phyloP scores from a whole-genome alignment of 1,284 basidiomycete species.

The Cystobasidiaceae sp. region DNA sequence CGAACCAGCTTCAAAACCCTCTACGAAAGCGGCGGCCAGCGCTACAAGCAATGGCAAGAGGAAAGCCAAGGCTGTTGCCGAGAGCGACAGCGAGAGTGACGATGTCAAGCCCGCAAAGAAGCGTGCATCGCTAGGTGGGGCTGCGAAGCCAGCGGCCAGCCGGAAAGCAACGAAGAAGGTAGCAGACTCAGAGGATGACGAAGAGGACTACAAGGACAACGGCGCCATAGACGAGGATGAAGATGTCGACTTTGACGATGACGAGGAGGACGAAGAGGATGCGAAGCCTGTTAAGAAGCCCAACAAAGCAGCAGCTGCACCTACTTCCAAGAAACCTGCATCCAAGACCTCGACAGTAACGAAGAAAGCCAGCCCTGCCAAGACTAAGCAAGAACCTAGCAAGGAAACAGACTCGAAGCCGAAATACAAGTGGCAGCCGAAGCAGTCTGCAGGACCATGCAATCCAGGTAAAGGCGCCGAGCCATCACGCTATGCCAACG shows the following conservation, averaged over 20 bases:
- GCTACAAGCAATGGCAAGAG: conserved; percentile 15
- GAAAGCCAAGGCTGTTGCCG: conserved; percentile 14
- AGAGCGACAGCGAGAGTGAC: conserved; percentile 39
- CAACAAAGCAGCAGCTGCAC: conserved; percentile 34
- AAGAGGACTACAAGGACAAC: conserved; percentile 39
- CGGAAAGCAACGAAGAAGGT: conserved; percentile 32
- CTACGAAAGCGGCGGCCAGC: not conserved
- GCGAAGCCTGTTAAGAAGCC: too few species aligned
- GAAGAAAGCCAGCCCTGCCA: conserved; percentile 34
- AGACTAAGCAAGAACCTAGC: conserved; percentile 39
- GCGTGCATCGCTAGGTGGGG: conserved; percentile 33
- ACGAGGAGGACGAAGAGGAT: conserved; percentile 40
- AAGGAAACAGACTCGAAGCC: conserved; percentile 41
- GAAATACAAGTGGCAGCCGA: conserved; percentile 46
- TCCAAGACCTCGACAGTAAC: conserved; percentile 13
- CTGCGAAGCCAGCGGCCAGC: not conserved
- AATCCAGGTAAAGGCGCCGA: conserved; percentile 12
- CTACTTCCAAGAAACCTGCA: not conserved
- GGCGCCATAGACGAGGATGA: conserved; percentile 38
- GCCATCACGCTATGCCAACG: not conserved
- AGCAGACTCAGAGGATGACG: conserved; percentile 41
- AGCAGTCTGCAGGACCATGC: conserved; percentile 34
- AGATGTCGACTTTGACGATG: conserved; percentile 34
- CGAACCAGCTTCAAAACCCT: not conserved
- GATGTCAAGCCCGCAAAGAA: conserved; percentile 41